A percentile compares a stretch with the other conserved stretches of the same genome.
These are phyloP conservation scores for Scalesia atractyloides DNA, from an alignment of 129 eudicot species.

Conservation along the genomic window DNA sequence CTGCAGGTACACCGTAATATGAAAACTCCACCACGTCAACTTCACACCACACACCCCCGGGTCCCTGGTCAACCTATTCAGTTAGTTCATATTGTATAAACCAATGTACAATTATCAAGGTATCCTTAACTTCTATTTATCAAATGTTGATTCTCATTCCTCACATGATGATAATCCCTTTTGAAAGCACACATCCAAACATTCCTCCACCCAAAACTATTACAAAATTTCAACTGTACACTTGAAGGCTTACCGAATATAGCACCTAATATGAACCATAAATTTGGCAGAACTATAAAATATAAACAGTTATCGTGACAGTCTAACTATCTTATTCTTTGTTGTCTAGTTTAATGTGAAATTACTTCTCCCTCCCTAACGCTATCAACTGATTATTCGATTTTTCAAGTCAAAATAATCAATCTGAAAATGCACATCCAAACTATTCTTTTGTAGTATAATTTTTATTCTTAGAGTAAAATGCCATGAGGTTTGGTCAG, in stretches of 20 bases:
- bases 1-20: conserved; percentile 78
- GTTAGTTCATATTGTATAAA: conserved; percentile 17
- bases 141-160: not conserved
- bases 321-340: not conserved
- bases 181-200: not conserved
- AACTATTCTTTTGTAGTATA: not conserved
- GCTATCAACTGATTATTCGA: not conserved
- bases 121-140: not conserved
- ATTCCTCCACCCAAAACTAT: not conserved
- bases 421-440: conserved; percentile 1
- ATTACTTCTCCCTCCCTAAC: not conserved
- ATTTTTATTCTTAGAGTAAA: not conserved
- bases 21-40: conserved; percentile 86
- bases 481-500: too few species aligned
- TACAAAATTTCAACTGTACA: conserved; percentile 10
- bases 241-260: conserved; percentile 7
- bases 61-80: conserved; percentile 58
- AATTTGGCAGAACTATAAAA: not conserved
- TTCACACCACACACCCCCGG: conserved; percentile 95
- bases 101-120: not conserved
- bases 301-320: not conserved
- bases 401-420: not conserved
- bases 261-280: not conserved
- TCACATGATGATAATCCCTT: not conserved
- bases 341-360: not conserved